A percentile compares a stretch with the other conserved stretches of the same genome.
These are phyloP conservation scores for Microdochium bolleyi DNA, from an alignment of 2,329 filamentous ascomycete species.

Conservation along the genomic window DNA sequence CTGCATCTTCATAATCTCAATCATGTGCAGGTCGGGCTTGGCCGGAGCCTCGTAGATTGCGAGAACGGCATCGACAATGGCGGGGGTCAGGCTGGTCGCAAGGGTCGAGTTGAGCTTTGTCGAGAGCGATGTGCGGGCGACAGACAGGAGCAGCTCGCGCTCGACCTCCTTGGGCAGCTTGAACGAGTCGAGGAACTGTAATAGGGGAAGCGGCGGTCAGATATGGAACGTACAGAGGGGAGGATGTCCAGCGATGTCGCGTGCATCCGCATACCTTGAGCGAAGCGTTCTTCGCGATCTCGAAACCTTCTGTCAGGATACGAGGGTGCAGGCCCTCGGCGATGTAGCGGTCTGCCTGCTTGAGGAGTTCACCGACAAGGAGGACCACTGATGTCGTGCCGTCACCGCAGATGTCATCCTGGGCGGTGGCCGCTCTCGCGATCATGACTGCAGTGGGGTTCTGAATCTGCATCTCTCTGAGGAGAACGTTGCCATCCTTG, in stretches of 20 bases:
- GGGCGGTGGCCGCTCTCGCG: slow-evolving; percentile 80
- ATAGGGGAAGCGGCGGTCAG: slow-evolving; percentile 5
- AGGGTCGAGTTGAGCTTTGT: slow-evolving; percentile 90
- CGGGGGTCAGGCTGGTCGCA: slow-evolving; percentile 84
- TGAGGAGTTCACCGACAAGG: slow-evolving; percentile 90
- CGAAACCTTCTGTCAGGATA: slow-evolving; percentile 95
- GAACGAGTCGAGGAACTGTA: slow-evolving; percentile 84
- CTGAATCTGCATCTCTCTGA: slow-evolving; percentile 85
- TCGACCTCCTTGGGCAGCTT: slow-evolving; percentile 85
- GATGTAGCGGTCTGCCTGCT: slow-evolving; percentile 95
- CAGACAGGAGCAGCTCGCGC: slow-evolving; percentile 85
- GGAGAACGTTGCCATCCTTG: slow-evolving; percentile 89
- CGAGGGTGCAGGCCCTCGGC: slow-evolving; percentile 93
- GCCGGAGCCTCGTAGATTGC: slow-evolving; percentile 82
- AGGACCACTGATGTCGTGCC: slow-evolving; percentile 95
- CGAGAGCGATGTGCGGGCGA: slow-evolving; percentile 87
- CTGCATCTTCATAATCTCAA: slow-evolving; percentile 99
- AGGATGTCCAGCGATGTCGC: background rate
- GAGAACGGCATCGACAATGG: slow-evolving; percentile 93
- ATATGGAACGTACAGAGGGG: slow-evolving; percentile 2
- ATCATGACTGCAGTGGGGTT: slow-evolving; percentile 93
- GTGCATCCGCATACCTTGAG: slow-evolving; percentile 56
- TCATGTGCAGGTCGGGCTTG: slow-evolving; percentile 97
- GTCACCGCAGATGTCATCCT: slow-evolving; percentile 97
- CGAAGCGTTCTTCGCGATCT: slow-evolving; percentile 89